phyloP scores from a whole-genome alignment of 2,329 filamentous ascomycete species.

The Exserohilum turcica region DNA sequence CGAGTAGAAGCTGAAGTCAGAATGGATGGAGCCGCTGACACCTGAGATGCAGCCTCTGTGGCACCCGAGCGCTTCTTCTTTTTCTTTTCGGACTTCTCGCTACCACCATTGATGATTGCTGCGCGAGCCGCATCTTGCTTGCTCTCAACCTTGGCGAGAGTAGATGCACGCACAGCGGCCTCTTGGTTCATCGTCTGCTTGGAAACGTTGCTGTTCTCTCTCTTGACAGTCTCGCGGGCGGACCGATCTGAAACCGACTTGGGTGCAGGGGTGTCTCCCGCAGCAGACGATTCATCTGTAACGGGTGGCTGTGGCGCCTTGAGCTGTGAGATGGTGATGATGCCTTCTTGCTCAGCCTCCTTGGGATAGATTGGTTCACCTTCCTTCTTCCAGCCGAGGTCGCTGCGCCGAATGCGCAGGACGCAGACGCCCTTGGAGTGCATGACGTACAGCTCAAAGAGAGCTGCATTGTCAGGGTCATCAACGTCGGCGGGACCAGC shows the following conservation, averaged over 20 bases:
- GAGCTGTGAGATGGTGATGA: conserved; percentile 76
- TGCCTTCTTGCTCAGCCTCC: conserved; percentile 74
- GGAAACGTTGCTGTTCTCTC: conserved; percentile 41
- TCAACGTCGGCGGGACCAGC: conserved; percentile 63
- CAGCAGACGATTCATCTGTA: conserved; percentile 47
- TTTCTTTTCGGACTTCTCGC: conserved; percentile 57
- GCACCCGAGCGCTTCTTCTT: conserved; percentile 68
- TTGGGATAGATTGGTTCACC: conserved; percentile 83
- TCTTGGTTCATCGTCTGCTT: conserved; percentile 46
- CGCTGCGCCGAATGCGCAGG: conserved; percentile 80
- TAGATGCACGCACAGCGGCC: conserved; percentile 48
- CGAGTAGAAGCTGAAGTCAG: conserved; percentile 16
- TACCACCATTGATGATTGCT: conserved; percentile 48
- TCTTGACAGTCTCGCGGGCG: conserved; percentile 43
- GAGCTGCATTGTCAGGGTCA: conserved; percentile 67
- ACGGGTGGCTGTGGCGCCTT: conserved; percentile 39
- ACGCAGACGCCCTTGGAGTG: conserved; percentile 97
- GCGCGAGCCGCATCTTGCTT: conserved; percentile 50
- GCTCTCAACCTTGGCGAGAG: conserved; percentile 50
- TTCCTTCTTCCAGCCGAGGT: conserved; percentile 89
- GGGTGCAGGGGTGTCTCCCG: conserved; percentile 41
- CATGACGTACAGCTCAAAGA: conserved; percentile 97
- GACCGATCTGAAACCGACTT: conserved; percentile 45
- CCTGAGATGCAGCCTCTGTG: conserved; percentile 55
- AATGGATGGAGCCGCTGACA: conserved; percentile 18